phyloP scores from a whole-genome alignment of 768 basidiomycete genomes.

The Boletus patriciae region DNA sequence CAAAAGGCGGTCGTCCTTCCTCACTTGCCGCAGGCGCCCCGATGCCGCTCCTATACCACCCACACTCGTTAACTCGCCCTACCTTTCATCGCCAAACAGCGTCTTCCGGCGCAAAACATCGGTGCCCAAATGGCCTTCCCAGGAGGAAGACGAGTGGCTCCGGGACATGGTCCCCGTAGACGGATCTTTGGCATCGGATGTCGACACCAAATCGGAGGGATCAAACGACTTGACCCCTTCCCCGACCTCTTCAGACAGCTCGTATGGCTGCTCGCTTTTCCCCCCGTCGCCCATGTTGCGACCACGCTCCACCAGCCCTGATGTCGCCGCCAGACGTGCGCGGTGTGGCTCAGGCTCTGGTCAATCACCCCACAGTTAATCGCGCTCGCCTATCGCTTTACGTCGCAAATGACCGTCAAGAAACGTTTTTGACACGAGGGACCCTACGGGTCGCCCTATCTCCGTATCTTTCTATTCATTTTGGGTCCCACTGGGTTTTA shows the following conservation, averaged over 20 bases:
- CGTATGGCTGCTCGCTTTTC: conserved; percentile 3
- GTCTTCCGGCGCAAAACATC: conserved; percentile 43
- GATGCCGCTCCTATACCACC: conserved; percentile 56
- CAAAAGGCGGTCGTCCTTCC: conserved; percentile 21
- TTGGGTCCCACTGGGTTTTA: conserved; percentile 16
- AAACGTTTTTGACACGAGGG: conserved; percentile 30
- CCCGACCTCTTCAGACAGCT: conserved; percentile 26
- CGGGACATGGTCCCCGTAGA: conserved; percentile 57
- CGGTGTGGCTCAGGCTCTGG: conserved; percentile 11
- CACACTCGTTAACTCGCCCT: conserved; percentile 53
- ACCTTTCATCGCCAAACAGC: conserved; percentile 51
- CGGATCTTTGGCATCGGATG: conserved; percentile 7
- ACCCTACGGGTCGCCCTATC: background rate
- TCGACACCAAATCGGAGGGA: conserved; percentile 20
- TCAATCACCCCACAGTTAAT: conserved; percentile 16
- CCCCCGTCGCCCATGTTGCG: conserved; percentile 26
- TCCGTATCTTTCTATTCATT: conserved; percentile 15
- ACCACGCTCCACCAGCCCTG: conserved; percentile 22
- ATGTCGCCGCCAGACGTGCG: conserved; percentile 8
- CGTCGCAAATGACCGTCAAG: conserved; percentile 17
- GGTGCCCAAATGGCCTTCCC: conserved; percentile 41
- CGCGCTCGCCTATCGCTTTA: conserved; percentile 21
- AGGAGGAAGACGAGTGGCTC: conserved; percentile 60
- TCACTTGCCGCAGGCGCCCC: conserved; percentile 24
- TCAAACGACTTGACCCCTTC: conserved; percentile 13